Evolutionary conservation across 495 filamentous ascomycete genomes (phyloP), one percentile per base, ranked within the genome.

Genomic region (Sphaerosporella brunnea): DNA sequence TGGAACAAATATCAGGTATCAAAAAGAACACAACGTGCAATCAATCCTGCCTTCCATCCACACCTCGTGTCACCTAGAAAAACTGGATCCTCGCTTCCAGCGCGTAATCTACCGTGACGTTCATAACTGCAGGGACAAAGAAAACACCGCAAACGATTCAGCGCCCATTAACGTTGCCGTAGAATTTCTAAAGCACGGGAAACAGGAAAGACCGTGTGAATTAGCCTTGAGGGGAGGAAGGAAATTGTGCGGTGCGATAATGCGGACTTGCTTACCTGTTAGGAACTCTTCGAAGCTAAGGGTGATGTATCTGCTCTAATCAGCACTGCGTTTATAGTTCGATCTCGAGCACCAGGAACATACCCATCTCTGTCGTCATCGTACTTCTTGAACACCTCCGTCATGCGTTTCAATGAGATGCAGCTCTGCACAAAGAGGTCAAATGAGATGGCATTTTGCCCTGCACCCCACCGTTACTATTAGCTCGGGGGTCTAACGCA

Each of bases 331-430:
- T n/a, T n/a, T n/a, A n/a, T n/a, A n/a, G n/a, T n/a, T n/a, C n/a
- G n/a, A n/a, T n/a, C n/a, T n/a, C n/a, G n/a, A n/a, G n/a, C n/a
- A n/a, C n/a, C 28, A 13, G 5, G 28, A 5, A 60, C 42, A 35
- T 42, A 92, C 25, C 90, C 90, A 66, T 96, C 90, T 24, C 90
- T 75, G 65, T 97, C 90, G 50, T 93, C 82, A 52, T 97, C 90
- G 65, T 96, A 97, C 61, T 82, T 84, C 76, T 97, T 97, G 63
- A 97, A 97, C 16, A 95, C 88, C 63, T 97, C 90, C 51, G 90
- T 97, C 88, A 97, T 95, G 50, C 92, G 72, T 73, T 94, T 92
- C 55, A 97, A 68, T 59, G 75, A 80, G 58, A 97, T 97, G 62
- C 90, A 96, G 23, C 84, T 85, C 69, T 97, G 90, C 53, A 97